Conservation (phyloP, 768 basidiomycete genomes). For the Tulasnella sp. region DNA sequence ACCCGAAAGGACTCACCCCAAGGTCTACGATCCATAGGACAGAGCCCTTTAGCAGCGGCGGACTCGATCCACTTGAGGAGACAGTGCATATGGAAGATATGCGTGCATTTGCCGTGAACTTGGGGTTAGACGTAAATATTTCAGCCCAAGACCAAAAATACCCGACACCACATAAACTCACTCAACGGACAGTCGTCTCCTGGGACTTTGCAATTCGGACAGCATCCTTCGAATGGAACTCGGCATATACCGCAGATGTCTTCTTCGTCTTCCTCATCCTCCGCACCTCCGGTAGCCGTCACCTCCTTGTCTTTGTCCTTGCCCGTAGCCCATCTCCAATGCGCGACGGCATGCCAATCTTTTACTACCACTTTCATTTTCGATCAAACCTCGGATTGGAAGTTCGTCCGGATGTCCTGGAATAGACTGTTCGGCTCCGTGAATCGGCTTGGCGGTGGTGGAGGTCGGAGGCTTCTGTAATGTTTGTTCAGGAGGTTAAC, state of each 20-base stretch:
- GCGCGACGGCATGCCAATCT: slow-evolving; percentile 79
- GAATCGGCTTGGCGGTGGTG: background rate
- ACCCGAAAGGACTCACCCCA: slow-evolving; percentile 67
- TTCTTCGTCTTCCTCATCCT: slow-evolving; percentile 42
- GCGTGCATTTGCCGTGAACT: slow-evolving; percentile 98
- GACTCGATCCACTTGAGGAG: slow-evolving; percentile 94
- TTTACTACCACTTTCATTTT: slow-evolving; percentile 79
- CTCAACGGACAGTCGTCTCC: slow-evolving; percentile 93
- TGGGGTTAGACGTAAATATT: slow-evolving; percentile 4
- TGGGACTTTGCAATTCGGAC: slow-evolving; percentile 91
- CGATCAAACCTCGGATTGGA: background rate
- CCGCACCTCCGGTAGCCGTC: slow-evolving; percentile 24
- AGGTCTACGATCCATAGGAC: slow-evolving; percentile 93
- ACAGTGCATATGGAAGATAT: slow-evolving; percentile 99
- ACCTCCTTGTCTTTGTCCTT: slow-evolving; percentile 21
- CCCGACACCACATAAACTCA: slow-evolving; percentile 35
- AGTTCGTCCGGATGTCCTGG: background rate
- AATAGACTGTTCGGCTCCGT: background rate
- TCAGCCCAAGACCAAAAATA: background rate
- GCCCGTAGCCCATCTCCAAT: slow-evolving; percentile 76
- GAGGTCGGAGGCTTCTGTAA: background rate
- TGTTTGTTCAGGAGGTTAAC: background rate
- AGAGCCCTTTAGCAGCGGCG: slow-evolving; percentile 82
- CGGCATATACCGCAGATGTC: slow-evolving; percentile 84
- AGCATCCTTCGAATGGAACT: slow-evolving; percentile 87